Evolutionary conservation across 2,329 filamentous ascomycete species (phyloP).

Genomic region (Gliomastix tumulicola): DNA sequence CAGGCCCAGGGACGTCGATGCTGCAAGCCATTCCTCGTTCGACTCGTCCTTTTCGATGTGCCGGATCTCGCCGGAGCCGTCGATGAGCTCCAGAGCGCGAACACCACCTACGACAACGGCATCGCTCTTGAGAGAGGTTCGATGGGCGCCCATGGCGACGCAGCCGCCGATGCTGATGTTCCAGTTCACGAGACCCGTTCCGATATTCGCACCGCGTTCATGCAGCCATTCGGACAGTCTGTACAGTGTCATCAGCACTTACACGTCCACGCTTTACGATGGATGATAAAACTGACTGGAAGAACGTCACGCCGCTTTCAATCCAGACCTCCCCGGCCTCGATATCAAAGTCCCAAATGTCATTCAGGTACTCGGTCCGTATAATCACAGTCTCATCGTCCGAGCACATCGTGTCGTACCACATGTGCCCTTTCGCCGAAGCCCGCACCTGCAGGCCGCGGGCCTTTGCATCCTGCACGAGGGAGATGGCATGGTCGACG

Average conservation of each 20-base stretch:
- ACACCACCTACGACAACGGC: slow-evolving; percentile 43
- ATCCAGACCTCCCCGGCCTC: slow-evolving; percentile 36
- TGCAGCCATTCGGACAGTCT: slow-evolving; percentile 40
- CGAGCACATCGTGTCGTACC: slow-evolving; percentile 47
- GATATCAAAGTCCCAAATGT: slow-evolving; percentile 35
- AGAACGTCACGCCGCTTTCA: slow-evolving; percentile 44
- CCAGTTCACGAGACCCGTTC: slow-evolving; percentile 46
- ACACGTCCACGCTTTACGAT: neutral
- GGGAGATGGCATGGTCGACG: slow-evolving; percentile 31
- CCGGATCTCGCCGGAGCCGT: slow-evolving; percentile 35
- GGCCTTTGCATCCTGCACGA: slow-evolving; percentile 31
- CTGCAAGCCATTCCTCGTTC: slow-evolving; percentile 42
- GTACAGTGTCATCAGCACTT: neutral
- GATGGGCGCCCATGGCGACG: slow-evolving; percentile 45
- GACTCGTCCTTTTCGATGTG: slow-evolving; percentile 31
- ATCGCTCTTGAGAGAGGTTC: slow-evolving; percentile 37
- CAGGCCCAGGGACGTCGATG: slow-evolving; percentile 41
- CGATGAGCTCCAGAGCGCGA: slow-evolving; percentile 39
- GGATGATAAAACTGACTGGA: slow-evolving; percentile 26
- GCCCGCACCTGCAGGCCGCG: slow-evolving; percentile 34
- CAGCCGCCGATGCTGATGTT: slow-evolving; percentile 44
- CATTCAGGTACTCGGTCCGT: slow-evolving; percentile 34
- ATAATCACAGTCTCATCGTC: slow-evolving; percentile 40
- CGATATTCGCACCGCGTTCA: slow-evolving; percentile 34
- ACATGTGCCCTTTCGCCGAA: slow-evolving; percentile 42